Evolutionary conservation across 1,284 basidiomycete genomes (phyloP), one percentile per base, ranked within the genome.

Genomic region (Golubevia pallescens): DNA sequence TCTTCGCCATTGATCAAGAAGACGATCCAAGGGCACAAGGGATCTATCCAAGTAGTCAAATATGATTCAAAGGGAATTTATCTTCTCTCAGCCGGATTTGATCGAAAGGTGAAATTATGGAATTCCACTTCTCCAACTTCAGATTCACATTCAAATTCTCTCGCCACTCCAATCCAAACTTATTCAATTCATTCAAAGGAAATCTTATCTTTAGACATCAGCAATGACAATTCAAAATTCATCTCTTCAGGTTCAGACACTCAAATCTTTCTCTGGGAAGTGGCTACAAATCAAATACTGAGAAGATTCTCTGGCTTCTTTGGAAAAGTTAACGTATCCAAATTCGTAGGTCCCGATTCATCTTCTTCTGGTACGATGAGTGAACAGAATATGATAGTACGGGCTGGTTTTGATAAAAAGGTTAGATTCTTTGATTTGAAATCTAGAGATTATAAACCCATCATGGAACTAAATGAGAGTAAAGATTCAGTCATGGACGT

Each of bases 71-170:
- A 62, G 1, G 80, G 80, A 2, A 58, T 70, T 2, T 84, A 84
- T 52, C 42, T 84, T 34, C 66, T 84, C 16, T 74, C 74, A 0
- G 80, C 75, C 16, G 75, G 75, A 1, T 62, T 69, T 0, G 81
- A 84, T 58, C 75, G 81, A 5, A 58, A 65, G n/a, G 67, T 84
- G 28, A 65, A 69, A 6, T 71, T 84, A 13, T 84, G 78, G 75
- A 82, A 78, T 60, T 71, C 71, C 1, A 53, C 62, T 13, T 28
- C 52, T 2, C 3, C 10, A 5, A 5, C 34, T 38, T 38, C 34
- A 5, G 10, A 38, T 10, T 38, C 34, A 38, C 3, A 4, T 38
- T 38, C 34, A 38, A 4, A 4, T 38, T 38, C 34, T 5, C 3
- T 38, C 10, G 58, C 57, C 14, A n/a, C 32, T 5, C 38, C 68